Conservation (phyloP, 257 asterid genomes). For the Solanum chiquidenum region DNA sequence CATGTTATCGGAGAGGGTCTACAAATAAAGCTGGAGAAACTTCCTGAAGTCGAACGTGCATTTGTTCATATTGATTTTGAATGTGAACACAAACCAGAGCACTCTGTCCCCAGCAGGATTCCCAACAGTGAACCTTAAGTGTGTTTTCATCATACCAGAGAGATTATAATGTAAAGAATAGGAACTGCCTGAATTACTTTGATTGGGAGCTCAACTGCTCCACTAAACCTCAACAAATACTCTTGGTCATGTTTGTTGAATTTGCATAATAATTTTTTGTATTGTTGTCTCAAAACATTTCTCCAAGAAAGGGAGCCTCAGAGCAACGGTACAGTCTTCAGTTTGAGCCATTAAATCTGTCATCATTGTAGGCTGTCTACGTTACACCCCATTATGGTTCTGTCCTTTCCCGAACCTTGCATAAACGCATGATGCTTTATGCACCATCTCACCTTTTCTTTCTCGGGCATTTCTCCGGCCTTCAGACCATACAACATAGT, state of each 20-base stretch:
- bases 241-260: background rate
- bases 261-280: background rate
- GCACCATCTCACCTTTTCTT: background rate
- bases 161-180: background rate
- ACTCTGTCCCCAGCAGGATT: conserved; percentile 59
- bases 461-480: background rate
- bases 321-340: background rate
- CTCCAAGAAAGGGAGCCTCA: background rate
- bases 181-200: background rate
- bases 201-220: background rate
- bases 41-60: conserved; percentile 81
- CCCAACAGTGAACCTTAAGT: conserved; percentile 63
- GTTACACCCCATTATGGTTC: background rate
- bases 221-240: background rate
- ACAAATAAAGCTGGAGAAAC: conserved; percentile 76
- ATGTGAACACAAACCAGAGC: conserved; percentile 88
- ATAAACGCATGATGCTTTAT: background rate
- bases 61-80: conserved; percentile 83
- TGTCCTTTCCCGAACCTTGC: background rate
- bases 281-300: background rate
- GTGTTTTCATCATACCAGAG: background rate
- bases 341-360: background rate
- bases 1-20: conserved; percentile 71
- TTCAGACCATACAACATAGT: background rate
- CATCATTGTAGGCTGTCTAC: background rate